Base-by-base conservation (phyloP, 1,284 basidiomycete genomes). In the Trichosporon sp. region DNA sequence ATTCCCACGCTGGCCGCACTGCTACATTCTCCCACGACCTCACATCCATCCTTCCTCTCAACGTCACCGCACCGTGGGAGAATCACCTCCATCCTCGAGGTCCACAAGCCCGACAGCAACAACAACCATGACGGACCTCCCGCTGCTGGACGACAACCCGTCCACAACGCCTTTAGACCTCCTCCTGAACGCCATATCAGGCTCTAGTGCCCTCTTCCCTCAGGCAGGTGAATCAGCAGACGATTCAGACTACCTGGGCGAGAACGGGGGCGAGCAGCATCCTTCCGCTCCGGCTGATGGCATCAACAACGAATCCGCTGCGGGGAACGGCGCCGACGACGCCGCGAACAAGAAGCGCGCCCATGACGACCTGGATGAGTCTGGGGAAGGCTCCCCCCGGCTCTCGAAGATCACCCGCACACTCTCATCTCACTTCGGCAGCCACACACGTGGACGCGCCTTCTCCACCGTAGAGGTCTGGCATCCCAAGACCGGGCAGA, bases 401-500 rank as follows among this genome's bases (percentile, higher is more conserved):
- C 56, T 60, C 13, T 60, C 56, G n/a, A 68, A 68, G 58, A 63
- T 72, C 21, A 44, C 67, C 1, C 66, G 69, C 3, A 70, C 69
- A 2, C 62, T 72, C 9, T 21, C 34, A 23, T 64, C 67, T 4
- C 66, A 68, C 35, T 70, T 70, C n/a, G 53, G 42, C 4, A 60
- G 25, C 12, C 12, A 58, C 35, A 8, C 63, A 23, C n/a, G 29
- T n/a, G 56, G 67, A 47, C 53, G 56, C n/a, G 51, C 64, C 2
- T 69, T 73, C 53, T 76, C 75, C 0, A 76, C 73, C 0, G 64
- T 81, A 5, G 74, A 80, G 62, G 74, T 82, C 3, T 81, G 80
- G 80, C 80, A 82, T 65, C 78, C 78, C 8, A 77, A 72, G 25
- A 77, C 79, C 3, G 79, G 72, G 15, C 80, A 81, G 69, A 82